A percentile compares a stretch with the other conserved stretches of the same genome.
phyloP scores from a whole-genome alignment of 2,329 filamentous ascomycete species.

The Monosporascus sp. region DNA sequence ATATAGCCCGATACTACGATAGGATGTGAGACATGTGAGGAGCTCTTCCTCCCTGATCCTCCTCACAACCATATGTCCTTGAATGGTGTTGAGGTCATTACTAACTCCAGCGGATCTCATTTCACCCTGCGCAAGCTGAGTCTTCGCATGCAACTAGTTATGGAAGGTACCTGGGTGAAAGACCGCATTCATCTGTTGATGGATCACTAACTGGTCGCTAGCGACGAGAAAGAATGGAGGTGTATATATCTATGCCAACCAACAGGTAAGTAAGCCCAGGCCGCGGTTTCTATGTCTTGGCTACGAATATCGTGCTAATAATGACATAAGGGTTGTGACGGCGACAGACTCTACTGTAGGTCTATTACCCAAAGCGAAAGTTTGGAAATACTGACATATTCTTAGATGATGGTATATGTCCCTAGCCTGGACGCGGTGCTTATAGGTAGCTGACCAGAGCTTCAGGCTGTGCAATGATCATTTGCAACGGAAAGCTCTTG shows the following conservation, averaged over 20 bases:
- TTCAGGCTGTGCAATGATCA: conserved; percentile 51
- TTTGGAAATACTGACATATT: background rate
- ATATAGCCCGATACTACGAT: conserved; percentile 45
- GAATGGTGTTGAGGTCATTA: conserved; percentile 65
- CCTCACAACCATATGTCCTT: conserved; percentile 34
- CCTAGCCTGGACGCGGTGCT: background rate
- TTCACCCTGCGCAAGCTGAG: conserved; percentile 57
- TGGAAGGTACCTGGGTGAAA: conserved; percentile 51
- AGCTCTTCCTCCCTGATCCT: conserved; percentile 53
- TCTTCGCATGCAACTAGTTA: conserved; percentile 56
- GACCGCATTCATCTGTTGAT: background rate
- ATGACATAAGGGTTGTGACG: conserved; percentile 43
- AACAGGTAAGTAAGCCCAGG: conserved; percentile 24
- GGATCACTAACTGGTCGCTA: background rate
- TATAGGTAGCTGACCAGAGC: background rate
- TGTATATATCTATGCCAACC: conserved; percentile 55
- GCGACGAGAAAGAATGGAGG: conserved; percentile 13
- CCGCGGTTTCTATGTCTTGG: no score
- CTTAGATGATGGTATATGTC: conserved; percentile 23
- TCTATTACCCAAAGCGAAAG: background rate
- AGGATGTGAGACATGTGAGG: conserved; percentile 60
- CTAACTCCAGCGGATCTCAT: conserved; percentile 66
- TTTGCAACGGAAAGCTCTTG: conserved; percentile 58
- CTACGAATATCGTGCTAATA: no score
- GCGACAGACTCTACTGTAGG: conserved; percentile 41